Evolutionary conservation across 257 asterid species (phyloP), one percentile per base, ranked within the genome.

Genomic region (Forsythia viridissima): DNA sequence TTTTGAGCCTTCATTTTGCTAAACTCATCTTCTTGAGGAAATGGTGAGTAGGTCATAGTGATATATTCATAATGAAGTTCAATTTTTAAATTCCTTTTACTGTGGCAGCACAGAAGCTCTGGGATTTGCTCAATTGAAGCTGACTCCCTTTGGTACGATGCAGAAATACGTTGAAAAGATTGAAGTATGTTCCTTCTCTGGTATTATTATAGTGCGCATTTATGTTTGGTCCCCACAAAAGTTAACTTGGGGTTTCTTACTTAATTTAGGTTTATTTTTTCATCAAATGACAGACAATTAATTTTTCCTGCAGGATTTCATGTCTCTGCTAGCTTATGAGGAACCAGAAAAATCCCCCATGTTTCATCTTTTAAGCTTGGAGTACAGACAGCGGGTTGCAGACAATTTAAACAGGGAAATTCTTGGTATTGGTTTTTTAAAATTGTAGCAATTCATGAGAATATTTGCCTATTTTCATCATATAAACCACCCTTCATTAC

Each of bases 261-360:
- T 69, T 44, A 71, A 6, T 67, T 52, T 72, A 12, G 63, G 42
- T 75, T 16, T 3, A 43, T 15, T 65, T 87, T 68, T 67, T 37
- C 44, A 55, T 48, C 61, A 46, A 44, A 61, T 70, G 74, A 59
- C 46, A 38, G 76, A 74, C 30, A 66, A 67, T 41, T 70, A 67
- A 3, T 48, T 59, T 41, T 52, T 61, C 66, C 9, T 82, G 77
- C 90, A 94, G 98, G 98, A 94, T 78, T 88, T 89, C 80, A 87
- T 94, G 86, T 90, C 97, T 75, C 90, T 94, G 65, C 88, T 94
- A n/a, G 98, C 97, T 37, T 94, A 91, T 72, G 95, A 86, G n/a
- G 97, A 94, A 68, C 98, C 99, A 68, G 94, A 92, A 84, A 95
- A 90, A 81, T 92, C 97, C 37, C 98, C 98, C 36, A 88, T 95